Evolutionary conservation across 768 basidiomycete species (phyloP).

Genomic region (Hemileccinum rubropunctum): DNA sequence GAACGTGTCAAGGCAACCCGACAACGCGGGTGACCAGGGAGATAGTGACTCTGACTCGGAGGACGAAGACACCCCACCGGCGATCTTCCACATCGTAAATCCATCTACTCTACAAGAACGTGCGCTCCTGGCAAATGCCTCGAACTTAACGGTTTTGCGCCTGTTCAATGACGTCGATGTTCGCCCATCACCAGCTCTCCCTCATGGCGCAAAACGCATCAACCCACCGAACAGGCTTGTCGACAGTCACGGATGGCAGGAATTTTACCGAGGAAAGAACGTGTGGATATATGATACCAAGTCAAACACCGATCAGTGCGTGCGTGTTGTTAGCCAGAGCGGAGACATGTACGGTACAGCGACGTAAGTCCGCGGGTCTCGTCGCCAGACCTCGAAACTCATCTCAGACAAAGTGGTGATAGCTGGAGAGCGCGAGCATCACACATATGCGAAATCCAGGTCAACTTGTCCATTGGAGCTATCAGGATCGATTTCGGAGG

Average conservation of each 20-base stretch:
- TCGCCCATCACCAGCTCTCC: conserved; percentile 48
- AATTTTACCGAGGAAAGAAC: conserved; percentile 63
- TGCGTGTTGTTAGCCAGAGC: conserved; percentile 58
- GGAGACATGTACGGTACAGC: conserved; percentile 74
- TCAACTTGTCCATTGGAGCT: conserved; percentile 54
- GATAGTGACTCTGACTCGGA: conserved; percentile 24
- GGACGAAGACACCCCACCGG: conserved; percentile 34
- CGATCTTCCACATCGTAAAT: conserved; percentile 54
- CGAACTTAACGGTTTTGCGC: conserved; percentile 65
- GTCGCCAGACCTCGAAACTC: not conserved
- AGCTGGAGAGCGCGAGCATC: conserved; percentile 75
- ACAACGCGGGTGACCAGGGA: conserved; percentile 20
- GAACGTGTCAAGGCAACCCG: conserved; percentile 17
- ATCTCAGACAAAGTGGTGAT: conserved; percentile 55
- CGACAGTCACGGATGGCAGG: conserved; percentile 66
- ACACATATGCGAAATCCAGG: conserved; percentile 72
- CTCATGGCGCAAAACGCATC: conserved; percentile 44
- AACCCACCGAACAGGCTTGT: conserved; percentile 56
- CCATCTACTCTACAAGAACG: conserved; percentile 42
- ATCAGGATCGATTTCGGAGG: conserved; percentile 78
- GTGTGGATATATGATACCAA: conserved; percentile 74
- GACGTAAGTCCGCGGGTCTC: conserved; percentile 49
- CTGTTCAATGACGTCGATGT: conserved; percentile 72
- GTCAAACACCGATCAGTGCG: conserved; percentile 67
- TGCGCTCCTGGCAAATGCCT: conserved; percentile 44